Percentiles rank a stretch among this genome's conserved stretches.
These are phyloP conservation scores for Ormosia emarginata DNA, from an alignment of 306 rosid genomes.

Conservation along the genomic window DNA sequence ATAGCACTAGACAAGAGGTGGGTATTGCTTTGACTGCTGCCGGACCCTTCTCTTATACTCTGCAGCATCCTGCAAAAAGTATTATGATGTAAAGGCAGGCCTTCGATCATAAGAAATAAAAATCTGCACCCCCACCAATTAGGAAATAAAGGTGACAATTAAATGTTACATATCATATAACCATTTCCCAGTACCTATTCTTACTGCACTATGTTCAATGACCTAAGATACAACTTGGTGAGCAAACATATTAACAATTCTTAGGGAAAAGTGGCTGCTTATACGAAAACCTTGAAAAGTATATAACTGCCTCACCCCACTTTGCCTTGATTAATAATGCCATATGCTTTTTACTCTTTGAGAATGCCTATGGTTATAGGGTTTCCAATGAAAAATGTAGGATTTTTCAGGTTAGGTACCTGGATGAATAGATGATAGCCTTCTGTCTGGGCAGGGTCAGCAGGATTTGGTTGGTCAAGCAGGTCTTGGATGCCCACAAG, in stretches of 20 bases:
- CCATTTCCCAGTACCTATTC: background rate
- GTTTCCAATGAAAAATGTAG: background rate
- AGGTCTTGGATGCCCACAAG: conserved; percentile 95
- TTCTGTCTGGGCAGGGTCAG: conserved; percentile 98
- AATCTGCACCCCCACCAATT: background rate
- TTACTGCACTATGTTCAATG: conserved; percentile 8
- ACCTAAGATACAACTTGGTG: background rate
- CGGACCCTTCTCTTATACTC: conserved; percentile 88
- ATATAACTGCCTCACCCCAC: background rate
- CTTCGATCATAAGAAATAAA: background rate
- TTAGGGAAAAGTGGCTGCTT: background rate
- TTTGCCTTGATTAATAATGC: background rate
- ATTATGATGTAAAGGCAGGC: conserved; percentile 16
- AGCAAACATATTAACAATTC: background rate
- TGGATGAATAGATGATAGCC: conserved; percentile 97
- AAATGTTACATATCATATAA: background rate
- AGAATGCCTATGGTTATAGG: background rate
- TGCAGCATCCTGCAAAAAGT: conserved; percentile 57
- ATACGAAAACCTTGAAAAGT: background rate
- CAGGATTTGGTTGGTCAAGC: conserved; percentile 91
- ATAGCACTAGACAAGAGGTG: conserved; percentile 62
- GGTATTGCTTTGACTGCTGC: conserved; percentile 89
- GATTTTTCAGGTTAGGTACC: conserved; percentile 42
- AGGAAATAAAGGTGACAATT: background rate
- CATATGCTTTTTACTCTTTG: background rate